Conservation (phyloP, 2,329 filamentous ascomycete species). For the Clarireedia monteithiana region DNA sequence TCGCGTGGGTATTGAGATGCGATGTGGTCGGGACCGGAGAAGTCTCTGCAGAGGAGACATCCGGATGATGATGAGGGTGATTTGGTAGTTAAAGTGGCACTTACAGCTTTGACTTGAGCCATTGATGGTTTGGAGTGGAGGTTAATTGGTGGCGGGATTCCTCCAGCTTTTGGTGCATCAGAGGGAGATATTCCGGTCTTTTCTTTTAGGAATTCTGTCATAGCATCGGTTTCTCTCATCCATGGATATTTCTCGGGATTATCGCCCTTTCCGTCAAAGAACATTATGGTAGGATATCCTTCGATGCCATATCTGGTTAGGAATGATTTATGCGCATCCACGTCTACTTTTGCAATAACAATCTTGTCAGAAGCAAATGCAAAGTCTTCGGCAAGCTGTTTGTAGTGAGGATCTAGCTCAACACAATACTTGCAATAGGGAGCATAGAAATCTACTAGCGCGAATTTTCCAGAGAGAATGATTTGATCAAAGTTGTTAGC, state of each 20-base stretch:
- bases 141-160: conserved; percentile 25
- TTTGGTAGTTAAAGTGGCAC: conserved; percentile 15
- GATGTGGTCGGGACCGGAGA: conserved; percentile 70
- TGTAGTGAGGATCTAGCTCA: conserved; percentile 79
- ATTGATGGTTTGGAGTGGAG: conserved; percentile 27
- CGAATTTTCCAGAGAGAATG: conserved; percentile 84
- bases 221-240: conserved; percentile 12
- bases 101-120: conserved; percentile 42
- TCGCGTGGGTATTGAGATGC: conserved; percentile 69
- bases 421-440: conserved; percentile 98
- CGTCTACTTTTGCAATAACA: conserved; percentile 87
- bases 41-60: conserved; percentile 86
- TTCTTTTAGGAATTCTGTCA: conserved; percentile 22
- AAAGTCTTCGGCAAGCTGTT: conserved; percentile 75
- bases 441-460: conserved; percentile 96
- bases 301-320: conserved; percentile 55
- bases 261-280: conserved; percentile 47
- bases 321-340: conserved; percentile 71
- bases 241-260: conserved; percentile 18
- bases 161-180: conserved; percentile 17
- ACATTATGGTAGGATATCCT: conserved; percentile 90
- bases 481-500: conserved; percentile 84
- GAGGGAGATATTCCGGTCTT: conserved; percentile 19
- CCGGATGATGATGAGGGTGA: conserved; percentile 24
- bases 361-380: conserved; percentile 61